phyloP scores from a whole-genome alignment of 257 asterid genomes.

The Ehretia macrophylla region DNA sequence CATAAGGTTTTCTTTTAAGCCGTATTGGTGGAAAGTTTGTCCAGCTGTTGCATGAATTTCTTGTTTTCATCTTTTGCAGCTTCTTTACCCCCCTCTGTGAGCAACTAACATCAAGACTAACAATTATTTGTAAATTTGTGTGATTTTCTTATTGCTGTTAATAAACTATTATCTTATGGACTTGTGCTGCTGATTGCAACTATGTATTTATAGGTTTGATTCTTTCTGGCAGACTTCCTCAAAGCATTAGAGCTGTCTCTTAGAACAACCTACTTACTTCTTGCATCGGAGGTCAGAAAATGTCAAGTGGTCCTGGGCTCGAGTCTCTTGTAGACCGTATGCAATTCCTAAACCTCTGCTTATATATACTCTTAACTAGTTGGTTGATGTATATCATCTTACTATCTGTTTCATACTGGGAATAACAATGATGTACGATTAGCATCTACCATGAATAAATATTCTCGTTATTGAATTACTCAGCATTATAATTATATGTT shows the following conservation, averaged over 20 bases:
- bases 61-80: no score
- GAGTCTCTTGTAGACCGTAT: constrained; percentile 87
- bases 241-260: background rate
- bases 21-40: no score
- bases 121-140: no score
- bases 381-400: background rate
- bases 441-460: constrained; percentile 6
- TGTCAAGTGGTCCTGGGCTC: constrained; percentile 53
- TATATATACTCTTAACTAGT: constrained; percentile 1
- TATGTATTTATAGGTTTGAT: no score
- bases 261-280: constrained; percentile 1
- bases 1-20: no score
- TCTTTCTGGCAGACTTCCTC: background rate
- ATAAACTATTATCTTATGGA: no score
- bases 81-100: no score
- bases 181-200: no score
- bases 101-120: no score
- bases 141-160: no score
- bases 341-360: constrained; percentile 15
- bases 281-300: constrained; percentile 7
- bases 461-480: background rate
- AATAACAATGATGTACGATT: no score
- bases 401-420: background rate
- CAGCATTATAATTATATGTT: background rate
- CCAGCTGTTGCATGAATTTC: no score